A percentile compares a stretch with the other conserved stretches of the same genome.
These are phyloP conservation scores for Pichia sp. DNA, from an alignment of 1,139 yeast species.

Conservation along the genomic window DNA sequence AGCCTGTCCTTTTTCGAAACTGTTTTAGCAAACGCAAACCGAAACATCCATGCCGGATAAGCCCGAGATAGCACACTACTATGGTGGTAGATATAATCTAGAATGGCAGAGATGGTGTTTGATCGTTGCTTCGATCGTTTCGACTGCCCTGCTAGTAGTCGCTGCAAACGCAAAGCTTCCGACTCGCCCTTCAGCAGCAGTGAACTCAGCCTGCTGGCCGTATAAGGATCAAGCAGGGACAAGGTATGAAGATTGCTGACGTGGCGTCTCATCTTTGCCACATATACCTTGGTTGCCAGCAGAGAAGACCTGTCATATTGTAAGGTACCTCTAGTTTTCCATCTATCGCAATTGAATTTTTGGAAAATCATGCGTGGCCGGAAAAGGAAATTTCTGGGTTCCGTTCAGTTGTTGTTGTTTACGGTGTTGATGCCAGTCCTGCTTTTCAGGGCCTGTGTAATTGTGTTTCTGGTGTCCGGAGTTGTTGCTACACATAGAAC, in stretches of 20 bases:
- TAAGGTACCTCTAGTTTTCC: neutral
- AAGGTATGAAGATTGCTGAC: neutral
- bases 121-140: constrained; percentile 3
- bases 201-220: neutral
- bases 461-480: too few species aligned
- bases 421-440: neutral
- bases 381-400: constrained; percentile 7
- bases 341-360: neutral
- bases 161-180: neutral
- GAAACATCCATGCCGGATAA: neutral
- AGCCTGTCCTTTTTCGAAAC: neutral
- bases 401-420: neutral
- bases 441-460: neutral
- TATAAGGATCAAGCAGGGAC: neutral
- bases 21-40: neutral
- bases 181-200: neutral
- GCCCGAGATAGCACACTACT: neutral
- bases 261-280: neutral
- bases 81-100: constrained; percentile 6
- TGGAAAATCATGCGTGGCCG: neutral
- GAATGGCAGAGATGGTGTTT: constrained; percentile 2
- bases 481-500: too few species aligned
- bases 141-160: neutral
- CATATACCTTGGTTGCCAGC: neutral
- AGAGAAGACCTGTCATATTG: neutral